phyloP scores from a whole-genome alignment of 169 alveolate species.

The Babesia gibsoni region DNA sequence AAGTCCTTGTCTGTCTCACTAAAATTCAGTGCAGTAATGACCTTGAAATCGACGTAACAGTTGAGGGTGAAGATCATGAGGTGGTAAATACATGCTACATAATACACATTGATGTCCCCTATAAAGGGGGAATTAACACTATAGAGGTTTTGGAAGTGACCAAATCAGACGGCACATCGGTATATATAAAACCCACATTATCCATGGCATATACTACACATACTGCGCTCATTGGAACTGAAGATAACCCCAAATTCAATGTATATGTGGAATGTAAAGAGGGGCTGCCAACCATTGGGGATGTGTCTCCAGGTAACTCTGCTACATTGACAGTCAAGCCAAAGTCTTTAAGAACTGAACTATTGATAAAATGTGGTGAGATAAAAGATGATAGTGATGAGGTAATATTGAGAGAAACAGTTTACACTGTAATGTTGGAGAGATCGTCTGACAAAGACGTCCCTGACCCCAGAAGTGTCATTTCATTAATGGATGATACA shows the following conservation, averaged over 20 bases:
- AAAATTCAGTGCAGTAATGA: background rate
- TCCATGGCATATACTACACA: conserved; percentile 10
- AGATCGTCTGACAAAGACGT: background rate
- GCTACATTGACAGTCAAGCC: background rate
- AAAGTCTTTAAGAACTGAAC: background rate
- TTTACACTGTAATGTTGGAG: background rate
- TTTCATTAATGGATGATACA: background rate
- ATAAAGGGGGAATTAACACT: conserved; percentile 3
- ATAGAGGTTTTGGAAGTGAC: conserved; percentile 12
- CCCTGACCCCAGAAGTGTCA: background rate
- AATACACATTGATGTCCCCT: conserved; percentile 20
- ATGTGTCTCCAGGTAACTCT: background rate
- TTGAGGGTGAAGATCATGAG: background rate
- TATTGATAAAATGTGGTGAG: background rate
- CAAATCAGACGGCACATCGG: background rate
- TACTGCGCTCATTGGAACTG: background rate
- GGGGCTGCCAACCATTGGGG: conserved; percentile 15
- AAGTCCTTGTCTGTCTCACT: background rate
- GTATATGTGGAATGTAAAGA: conserved; percentile 41
- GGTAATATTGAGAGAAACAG: background rate
- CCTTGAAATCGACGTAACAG: background rate
- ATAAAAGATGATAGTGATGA: background rate
- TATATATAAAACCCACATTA: conserved; percentile 5
- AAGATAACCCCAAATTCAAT: background rate
- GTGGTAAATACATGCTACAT: background rate